phyloP scores from a whole-genome alignment of 2,329 filamentous ascomycete species.

The Amauroascus verrucosus region DNA sequence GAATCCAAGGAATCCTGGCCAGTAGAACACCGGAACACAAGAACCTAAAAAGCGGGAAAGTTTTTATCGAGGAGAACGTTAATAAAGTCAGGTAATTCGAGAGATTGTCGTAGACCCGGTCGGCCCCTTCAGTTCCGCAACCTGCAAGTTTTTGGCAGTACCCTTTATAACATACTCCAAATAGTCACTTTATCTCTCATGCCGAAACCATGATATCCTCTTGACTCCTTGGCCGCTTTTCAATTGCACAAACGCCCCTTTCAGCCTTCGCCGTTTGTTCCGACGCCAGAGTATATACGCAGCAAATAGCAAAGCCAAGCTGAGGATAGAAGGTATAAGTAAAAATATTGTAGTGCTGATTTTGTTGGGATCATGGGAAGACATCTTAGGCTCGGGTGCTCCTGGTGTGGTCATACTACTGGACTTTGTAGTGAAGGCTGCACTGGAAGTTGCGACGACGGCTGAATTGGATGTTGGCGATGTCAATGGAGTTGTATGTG shows the following conservation, averaged over 20 bases:
- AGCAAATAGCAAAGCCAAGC: not conserved
- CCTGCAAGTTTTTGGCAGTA: not conserved
- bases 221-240: not conserved
- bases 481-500: not conserved
- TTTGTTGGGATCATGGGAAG: not conserved
- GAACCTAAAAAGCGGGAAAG: no score
- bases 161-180: not conserved
- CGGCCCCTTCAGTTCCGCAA: no score
- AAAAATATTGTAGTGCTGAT: not conserved
- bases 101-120: no score
- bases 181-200: conserved; percentile 1
- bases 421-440: not conserved
- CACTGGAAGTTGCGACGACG: no score
- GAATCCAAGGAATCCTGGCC: no score
- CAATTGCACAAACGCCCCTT: not conserved
- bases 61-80: no score
- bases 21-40: no score
- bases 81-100: no score
- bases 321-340: not conserved
- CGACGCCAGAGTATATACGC: not conserved
- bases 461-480: not conserved
- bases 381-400: not conserved
- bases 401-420: not conserved
- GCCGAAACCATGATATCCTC: conserved; percentile 2
- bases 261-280: not conserved